Evolutionary conservation across 2,329 filamentous ascomycete species (phyloP).

Genomic region (Trichoderma guizhouense): DNA sequence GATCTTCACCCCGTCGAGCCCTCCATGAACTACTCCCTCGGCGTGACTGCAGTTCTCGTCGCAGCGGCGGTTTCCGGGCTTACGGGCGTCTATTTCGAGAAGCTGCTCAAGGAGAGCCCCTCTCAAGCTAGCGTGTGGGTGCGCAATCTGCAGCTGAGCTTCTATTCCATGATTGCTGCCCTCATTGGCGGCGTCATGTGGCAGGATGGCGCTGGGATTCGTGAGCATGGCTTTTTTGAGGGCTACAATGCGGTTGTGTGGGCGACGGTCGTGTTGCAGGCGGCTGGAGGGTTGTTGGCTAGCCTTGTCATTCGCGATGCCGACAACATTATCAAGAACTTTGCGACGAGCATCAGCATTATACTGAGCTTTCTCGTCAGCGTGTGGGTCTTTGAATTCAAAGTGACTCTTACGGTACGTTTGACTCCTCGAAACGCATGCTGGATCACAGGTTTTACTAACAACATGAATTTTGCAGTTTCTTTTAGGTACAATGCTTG

Average conservation of each 20-base stretch:
- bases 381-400: conserved; percentile 79
- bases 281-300: conserved; percentile 77
- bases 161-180: conserved; percentile 90
- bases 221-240: conserved; percentile 83
- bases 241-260: conserved; percentile 94
- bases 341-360: conserved; percentile 89
- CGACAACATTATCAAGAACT: conserved; percentile 84
- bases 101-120: conserved; percentile 82
- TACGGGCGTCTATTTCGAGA: conserved; percentile 85
- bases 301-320: conserved; percentile 41
- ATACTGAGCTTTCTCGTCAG: conserved; percentile 82
- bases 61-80: conserved; percentile 79
- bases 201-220: conserved; percentile 81
- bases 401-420: conserved; percentile 68
- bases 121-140: conserved; percentile 81
- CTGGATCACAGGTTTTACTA: neutral
- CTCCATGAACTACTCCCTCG: conserved; percentile 73
- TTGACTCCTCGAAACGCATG: neutral
- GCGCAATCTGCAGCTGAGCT: conserved; percentile 88
- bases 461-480: conserved; percentile 55
- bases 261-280: conserved; percentile 78
- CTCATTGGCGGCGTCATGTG: conserved; percentile 82
- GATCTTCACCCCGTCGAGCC: conserved; percentile 46
- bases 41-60: conserved; percentile 72
- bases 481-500: conserved; percentile 71